Base-by-base conservation (phyloP, 768 basidiomycete genomes). In the Auricularia sp. region DNA sequence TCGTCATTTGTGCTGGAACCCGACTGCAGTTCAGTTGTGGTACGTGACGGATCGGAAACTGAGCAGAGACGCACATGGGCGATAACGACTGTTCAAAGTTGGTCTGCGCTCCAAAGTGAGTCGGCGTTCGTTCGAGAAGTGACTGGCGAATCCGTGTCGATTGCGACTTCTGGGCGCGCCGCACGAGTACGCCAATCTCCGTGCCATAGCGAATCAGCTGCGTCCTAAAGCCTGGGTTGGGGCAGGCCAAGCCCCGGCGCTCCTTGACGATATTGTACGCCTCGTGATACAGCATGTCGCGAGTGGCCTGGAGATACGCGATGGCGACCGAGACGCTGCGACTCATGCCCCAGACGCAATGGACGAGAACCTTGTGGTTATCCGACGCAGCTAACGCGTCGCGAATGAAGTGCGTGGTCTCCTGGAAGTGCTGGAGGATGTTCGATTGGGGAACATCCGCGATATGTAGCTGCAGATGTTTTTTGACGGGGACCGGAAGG, bases 281-380 rank as follows among this genome's bases (percentile, higher is more conserved):
- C 72, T 87, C 81, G 5, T 72, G 71, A 0, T 86, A 80, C 10
- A 80, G 73, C 80, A 84, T 85, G 7, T 82, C 82, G 64, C 81
- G 84, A 67, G 80, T 75, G 42, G 85, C 84, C 72, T 90, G 86
- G 68, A 91, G 76, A 68, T 80, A 90, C 11, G 86, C 89, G 0
- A 83, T 84, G 16, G 89, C 88, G 70, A 89, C 81, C 64, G 82
- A 85, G 21, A 87, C 84, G 65, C 85, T 87, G 66, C 89, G 77
- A 70, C 86, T 88, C 64, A 90, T 76, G 53, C 89, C 89, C 72
- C 89, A 85, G 54, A 78, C 81, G 70, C 89, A 91, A 72, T 91
- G 89, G 12, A 91, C 88, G 44, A 91, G 83, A n/a, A 91, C 85
- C 21, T 83, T 78, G 10, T 51, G 14, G 47, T 16, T 6, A 8